Base-by-base conservation (phyloP, 805 yeast genomes). In the Kregervanrija pseudodelftensis region DNA sequence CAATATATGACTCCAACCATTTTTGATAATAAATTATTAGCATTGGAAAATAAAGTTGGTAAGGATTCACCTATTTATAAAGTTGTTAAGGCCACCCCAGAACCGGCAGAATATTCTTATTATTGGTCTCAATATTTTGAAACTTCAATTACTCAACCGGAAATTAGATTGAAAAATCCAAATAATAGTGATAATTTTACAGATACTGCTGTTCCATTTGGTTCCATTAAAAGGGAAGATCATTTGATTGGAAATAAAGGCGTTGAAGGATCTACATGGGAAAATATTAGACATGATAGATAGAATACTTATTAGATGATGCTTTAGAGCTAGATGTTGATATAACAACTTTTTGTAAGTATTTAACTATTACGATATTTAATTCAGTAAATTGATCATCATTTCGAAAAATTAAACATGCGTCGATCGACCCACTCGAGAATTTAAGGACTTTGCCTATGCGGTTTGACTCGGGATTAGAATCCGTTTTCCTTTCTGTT, bases 121-220 rank as follows among this genome's bases (percentile, higher is more conserved):
- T 52, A 53, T 30, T 75, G 79, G 78, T 62, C 71, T 35, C 52
- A 70, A 14, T 81, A 81, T 57, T 81, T 73, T 57, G 62, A 67
- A 39, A 58, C 68, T 45, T 71, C 83, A 0, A 64, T 69, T 32
- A 66, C 67, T 12, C 74, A 80, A 49, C 77, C 80, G 1, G 68
- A 68, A 13, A 66, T 68, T 41, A 66, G 73, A 35, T 59, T 80
- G 50, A 72, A 73, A 40, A 80, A 80, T 53, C 86, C 86, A 8
- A 62, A 68, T 52, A 55, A 55, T 0, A 52, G 39, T 11, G 39
- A 13, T 16, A 11, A 36, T 15, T 42, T 42, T 32, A 11, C 33
- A n/a, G 40, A 42, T 5, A 7, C 37, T 5, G 11, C 15, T 17
- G 42, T 40, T 8, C 37, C 42, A 12, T 40, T 40, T 32, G 42